A percentile compares a stretch with the other conserved stretches of the same genome.
Conservation (phyloP, 208 protist species). For the Leishmania turanica region DNA sequence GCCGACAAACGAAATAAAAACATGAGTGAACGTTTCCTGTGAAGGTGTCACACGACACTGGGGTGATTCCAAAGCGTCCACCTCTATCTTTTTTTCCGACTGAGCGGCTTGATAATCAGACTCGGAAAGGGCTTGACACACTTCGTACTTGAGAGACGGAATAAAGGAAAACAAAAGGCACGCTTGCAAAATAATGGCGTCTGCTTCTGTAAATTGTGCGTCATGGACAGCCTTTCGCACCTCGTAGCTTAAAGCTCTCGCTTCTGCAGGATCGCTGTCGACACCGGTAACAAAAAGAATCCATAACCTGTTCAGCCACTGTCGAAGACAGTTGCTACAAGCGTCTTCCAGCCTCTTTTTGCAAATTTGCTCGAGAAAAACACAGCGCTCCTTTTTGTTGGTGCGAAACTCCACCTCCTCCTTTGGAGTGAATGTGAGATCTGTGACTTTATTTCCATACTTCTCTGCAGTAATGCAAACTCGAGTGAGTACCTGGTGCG, state of each 20-base stretch:
- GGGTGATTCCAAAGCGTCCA: conserved; percentile 12
- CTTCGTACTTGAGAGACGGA: conserved; percentile 58
- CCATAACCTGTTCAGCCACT: conserved; percentile 70
- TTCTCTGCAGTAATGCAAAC: conserved; percentile 63
- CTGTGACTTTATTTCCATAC: conserved; percentile 37
- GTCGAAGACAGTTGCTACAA: conserved; percentile 40
- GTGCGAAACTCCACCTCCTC: conserved; percentile 54
- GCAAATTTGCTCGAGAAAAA: conserved; percentile 50
- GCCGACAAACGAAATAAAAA: conserved; percentile 54
- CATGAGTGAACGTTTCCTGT: conserved; percentile 51
- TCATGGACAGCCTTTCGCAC: conserved; percentile 57
- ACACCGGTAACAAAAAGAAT: conserved; percentile 64
- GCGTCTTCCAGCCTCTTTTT: conserved; percentile 29
- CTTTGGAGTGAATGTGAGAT: conserved; percentile 50
- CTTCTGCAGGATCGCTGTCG: conserved; percentile 52
- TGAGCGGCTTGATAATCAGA: conserved; percentile 36
- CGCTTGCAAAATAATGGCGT: conserved; percentile 56
- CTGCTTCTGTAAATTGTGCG: conserved; percentile 46
- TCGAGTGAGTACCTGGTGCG: conserved; percentile 67
- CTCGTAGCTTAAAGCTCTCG: conserved; percentile 65
- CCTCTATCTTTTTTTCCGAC: conserved; percentile 3
- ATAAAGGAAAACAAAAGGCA: conserved; percentile 57
- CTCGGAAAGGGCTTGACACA: conserved; percentile 45
- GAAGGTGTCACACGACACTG: conserved; percentile 24
- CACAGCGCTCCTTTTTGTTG: conserved; percentile 48